phyloP scores from a whole-genome alignment of 177 flowering plant genomes.

The Vitis hybrid region DNA sequence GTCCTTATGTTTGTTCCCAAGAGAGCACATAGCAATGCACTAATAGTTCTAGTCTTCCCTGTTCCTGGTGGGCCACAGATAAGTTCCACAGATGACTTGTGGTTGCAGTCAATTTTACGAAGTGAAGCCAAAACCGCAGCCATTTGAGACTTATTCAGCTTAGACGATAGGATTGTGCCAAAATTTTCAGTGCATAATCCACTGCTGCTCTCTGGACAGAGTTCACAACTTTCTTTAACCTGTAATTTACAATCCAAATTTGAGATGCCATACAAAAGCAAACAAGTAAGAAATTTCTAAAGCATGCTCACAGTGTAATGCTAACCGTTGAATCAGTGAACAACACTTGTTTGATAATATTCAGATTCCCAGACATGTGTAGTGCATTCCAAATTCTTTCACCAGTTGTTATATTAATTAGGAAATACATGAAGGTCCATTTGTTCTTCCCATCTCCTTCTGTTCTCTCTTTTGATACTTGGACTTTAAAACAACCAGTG shows the following conservation, averaged over 20 bases:
- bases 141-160: conserved; percentile 48
- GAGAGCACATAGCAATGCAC: conserved; percentile 41
- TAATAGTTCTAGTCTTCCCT: conserved; percentile 66
- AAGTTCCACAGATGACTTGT: conserved; percentile 44
- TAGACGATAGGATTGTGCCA: conserved; percentile 6
- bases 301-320: conserved; percentile 30
- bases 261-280: too few species aligned
- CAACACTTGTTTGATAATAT: conserved; percentile 39
- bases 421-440: conserved; percentile 41
- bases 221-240: too few species aligned
- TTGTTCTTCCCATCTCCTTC: conserved; percentile 13
- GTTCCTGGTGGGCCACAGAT: conserved; percentile 90
- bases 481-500: conserved; percentile 32
- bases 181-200: background rate
- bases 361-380: conserved; percentile 30
- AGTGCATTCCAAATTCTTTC: conserved; percentile 61
- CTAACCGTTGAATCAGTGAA: conserved; percentile 27
- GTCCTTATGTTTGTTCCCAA: conserved; percentile 42
- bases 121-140: conserved; percentile 37
- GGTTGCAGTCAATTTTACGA: conserved; percentile 27
- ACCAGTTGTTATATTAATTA: conserved; percentile 50
- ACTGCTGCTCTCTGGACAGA: background rate
- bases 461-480: conserved; percentile 26
- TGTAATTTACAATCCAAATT: too few species aligned
- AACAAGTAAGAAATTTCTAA: too few species aligned